phyloP scores from a whole-genome alignment of 345 rosid genomes.

The Salix arbutifolia region DNA sequence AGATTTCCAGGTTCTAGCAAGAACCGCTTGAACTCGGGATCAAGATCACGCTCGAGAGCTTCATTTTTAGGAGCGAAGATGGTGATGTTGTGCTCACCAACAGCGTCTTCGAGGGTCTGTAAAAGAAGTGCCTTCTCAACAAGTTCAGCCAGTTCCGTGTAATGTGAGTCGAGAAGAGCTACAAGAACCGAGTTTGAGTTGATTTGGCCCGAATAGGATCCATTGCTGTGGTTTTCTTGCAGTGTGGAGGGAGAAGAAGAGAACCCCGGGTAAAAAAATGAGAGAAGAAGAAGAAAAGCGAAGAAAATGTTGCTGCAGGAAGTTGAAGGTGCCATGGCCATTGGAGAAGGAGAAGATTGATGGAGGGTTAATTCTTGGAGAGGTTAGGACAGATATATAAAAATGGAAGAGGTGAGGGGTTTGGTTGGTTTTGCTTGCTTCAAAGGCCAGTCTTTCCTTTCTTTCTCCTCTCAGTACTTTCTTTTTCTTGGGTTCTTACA shows the following conservation, averaged over 20 bases:
- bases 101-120: constrained; percentile 82
- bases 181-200: constrained; percentile 94
- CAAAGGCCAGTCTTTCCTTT: constrained; percentile 1
- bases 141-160: constrained; percentile 82
- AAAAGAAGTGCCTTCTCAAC: constrained; percentile 91
- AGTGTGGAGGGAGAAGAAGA: background rate
- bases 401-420: background rate
- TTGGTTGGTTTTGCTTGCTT: background rate
- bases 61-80: constrained; percentile 89
- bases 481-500: background rate
- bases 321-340: background rate
- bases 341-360: background rate
- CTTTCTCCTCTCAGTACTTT: background rate
- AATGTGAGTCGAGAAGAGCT: constrained; percentile 92
- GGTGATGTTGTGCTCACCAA: constrained; percentile 73
- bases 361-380: background rate
- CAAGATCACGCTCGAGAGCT: constrained; percentile 74
- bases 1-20: constrained; percentile 88
- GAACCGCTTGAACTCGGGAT: constrained; percentile 87
- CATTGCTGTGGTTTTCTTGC: background rate
- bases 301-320: background rate
- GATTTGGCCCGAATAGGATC: constrained; percentile 24
- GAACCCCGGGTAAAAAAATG: background rate
- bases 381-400: background rate
- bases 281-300: background rate